These are phyloP conservation scores for Candida anutae DNA, from an alignment of 1,139 yeast species.

Conservation along the genomic window DNA sequence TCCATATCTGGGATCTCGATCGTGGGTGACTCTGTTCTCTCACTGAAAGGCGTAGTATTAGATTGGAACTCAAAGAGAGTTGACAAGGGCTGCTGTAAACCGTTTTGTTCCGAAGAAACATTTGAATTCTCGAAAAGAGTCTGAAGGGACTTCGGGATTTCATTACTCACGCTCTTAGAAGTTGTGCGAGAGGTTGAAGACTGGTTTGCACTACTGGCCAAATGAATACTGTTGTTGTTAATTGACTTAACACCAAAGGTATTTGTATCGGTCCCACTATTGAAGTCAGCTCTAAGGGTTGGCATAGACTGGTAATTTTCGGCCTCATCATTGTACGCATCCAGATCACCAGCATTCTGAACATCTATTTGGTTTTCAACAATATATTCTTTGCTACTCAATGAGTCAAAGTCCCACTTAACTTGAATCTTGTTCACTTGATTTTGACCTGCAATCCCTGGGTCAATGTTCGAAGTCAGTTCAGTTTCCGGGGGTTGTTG, in stretches of 20 bases:
- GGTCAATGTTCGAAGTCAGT: slow-evolving; percentile 1
- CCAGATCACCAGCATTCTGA: slow-evolving; percentile 20
- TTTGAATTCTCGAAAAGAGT: slow-evolving; percentile 53
- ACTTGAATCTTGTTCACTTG: slow-evolving; percentile 45
- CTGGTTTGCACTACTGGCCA: slow-evolving; percentile 2
- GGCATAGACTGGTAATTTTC: slow-evolving; percentile 19
- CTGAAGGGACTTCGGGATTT: slow-evolving; percentile 65
- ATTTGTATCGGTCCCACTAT: slow-evolving; percentile 7
- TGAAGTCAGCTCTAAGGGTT: slow-evolving; percentile 17
- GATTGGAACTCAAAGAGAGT: slow-evolving; percentile 1
- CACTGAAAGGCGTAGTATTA: slow-evolving; percentile 4
- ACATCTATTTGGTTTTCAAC: slow-evolving; percentile 55
- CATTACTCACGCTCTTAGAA: slow-evolving; percentile 9
- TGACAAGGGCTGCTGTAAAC: slow-evolving; percentile 2
- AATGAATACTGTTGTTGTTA: slow-evolving; percentile 2
- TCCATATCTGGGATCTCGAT: slow-evolving; percentile 43
- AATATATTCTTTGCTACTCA: slow-evolving; percentile 65
- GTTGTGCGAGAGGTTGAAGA: slow-evolving; percentile 7
- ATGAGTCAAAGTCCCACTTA: slow-evolving; percentile 85
- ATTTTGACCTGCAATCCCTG: not conserved
- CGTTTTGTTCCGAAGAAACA: not conserved
- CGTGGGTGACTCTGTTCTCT: slow-evolving; percentile 34
- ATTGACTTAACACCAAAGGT: slow-evolving; percentile 3
- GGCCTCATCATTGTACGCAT: slow-evolving; percentile 22
- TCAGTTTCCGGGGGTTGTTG: no score